Percentiles rank a stretch among this genome's conserved stretches.
Conservation (phyloP, 2,329 filamentous ascomycete genomes). For the Endoconidiophora polonica region DNA sequence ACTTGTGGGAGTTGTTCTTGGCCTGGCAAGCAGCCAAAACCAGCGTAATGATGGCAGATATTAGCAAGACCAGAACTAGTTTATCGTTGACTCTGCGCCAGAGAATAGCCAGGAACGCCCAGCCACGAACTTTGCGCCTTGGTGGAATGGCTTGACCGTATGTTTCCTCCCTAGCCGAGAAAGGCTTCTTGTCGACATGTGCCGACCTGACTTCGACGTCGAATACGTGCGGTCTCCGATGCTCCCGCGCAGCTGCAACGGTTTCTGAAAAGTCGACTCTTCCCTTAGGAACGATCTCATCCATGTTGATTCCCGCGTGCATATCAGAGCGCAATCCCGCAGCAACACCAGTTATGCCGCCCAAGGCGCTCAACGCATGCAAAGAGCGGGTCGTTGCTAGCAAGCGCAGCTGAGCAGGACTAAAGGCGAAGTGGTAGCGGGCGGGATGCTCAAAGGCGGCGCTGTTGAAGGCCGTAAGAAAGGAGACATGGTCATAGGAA, state of each 20-base stretch:
- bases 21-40: conserved; percentile 61
- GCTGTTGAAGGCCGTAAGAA: conserved; percentile 3
- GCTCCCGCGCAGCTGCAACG: conserved; percentile 22
- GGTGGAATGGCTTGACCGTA: not conserved
- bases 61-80: conserved; percentile 53
- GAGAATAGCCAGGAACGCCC: conserved; percentile 9
- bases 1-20: conserved; percentile 32
- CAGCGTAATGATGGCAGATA: conserved; percentile 57
- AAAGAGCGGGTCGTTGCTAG: conserved; percentile 34
- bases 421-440: conserved; percentile 35
- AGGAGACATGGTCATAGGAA: conserved; percentile 1
- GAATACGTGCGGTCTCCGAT: conserved; percentile 18
- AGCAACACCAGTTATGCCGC: conserved; percentile 36
- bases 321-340: conserved; percentile 33
- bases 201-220: not conserved
- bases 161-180: not conserved
- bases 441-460: conserved; percentile 8
- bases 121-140: not conserved
- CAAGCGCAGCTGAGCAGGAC: conserved; percentile 35
- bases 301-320: conserved; percentile 30
- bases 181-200: not conserved
- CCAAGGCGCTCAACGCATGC: conserved; percentile 31
- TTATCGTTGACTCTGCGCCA: conserved; percentile 79
- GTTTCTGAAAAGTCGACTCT: conserved; percentile 33
- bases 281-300: conserved; percentile 31